These are phyloP conservation scores for Phaeophleospora eucalypticola DNA, from an alignment of 2,329 filamentous ascomycete genomes.

Conservation along the genomic window DNA sequence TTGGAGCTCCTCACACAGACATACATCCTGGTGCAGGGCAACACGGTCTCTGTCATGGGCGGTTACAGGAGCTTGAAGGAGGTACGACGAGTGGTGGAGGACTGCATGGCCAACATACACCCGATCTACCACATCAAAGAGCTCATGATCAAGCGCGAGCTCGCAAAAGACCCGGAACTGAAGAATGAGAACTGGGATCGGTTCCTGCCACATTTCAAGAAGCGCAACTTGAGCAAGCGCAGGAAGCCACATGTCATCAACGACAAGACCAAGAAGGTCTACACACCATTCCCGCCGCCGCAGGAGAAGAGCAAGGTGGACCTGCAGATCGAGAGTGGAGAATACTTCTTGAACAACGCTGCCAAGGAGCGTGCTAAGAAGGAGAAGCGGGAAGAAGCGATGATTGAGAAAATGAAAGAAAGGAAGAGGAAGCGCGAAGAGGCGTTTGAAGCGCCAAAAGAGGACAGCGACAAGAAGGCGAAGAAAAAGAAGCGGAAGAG, in stretches of 20 bases:
- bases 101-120: constrained; percentile 94
- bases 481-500: constrained; percentile 52
- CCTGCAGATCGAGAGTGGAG: constrained; percentile 93
- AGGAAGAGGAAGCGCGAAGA: constrained; percentile 79
- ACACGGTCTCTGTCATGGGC: constrained; percentile 90
- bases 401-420: constrained; percentile 81
- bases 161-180: constrained; percentile 83
- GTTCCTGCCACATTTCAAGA: constrained; percentile 97
- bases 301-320: constrained; percentile 99
- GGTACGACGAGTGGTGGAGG: constrained; percentile 80
- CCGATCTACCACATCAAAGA: constrained; percentile 92
- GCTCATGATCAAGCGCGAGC: constrained; percentile 87
- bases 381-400: constrained; percentile 77
- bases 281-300: constrained; percentile 94
- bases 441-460: constrained; percentile 83
- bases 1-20: constrained; percentile 86
- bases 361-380: constrained; percentile 80
- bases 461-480: constrained; percentile 53
- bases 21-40: constrained; percentile 94
- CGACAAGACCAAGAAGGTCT: constrained; percentile 89
- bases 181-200: constrained; percentile 90
- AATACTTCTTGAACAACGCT: constrained; percentile 92
- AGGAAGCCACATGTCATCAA: constrained; percentile 77
- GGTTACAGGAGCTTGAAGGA: constrained; percentile 92
- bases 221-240: constrained; percentile 79